phyloP scores from a whole-genome alignment of 495 filamentous ascomycete species.

The Penicillium turbatum region DNA sequence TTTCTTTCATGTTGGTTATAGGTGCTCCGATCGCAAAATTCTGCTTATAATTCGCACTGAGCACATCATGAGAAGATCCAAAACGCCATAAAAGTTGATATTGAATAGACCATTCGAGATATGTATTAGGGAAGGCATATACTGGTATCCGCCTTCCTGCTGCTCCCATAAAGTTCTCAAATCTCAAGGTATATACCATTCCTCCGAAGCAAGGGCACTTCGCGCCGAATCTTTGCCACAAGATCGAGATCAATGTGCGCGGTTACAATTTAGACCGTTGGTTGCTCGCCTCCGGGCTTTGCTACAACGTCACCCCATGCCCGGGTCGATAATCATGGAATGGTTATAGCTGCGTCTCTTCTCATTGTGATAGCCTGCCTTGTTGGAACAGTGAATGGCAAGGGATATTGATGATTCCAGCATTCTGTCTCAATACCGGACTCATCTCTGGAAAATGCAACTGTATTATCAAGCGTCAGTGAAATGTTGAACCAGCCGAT shows the following conservation, averaged over 20 bases:
- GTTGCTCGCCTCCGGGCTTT: conserved; percentile 50
- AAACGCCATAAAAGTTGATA: not conserved
- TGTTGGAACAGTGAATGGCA: conserved; percentile 85
- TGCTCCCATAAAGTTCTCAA: conserved; percentile 17
- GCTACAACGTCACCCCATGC: conserved; percentile 77
- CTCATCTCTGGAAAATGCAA: conserved; percentile 78
- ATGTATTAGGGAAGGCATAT: not conserved
- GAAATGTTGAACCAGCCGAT: not conserved
- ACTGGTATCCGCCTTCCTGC: not conserved
- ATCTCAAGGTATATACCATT: conserved; percentile 62
- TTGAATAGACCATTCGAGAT: not conserved
- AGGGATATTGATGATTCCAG: conserved; percentile 80
- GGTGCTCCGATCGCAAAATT: conserved; percentile 14
- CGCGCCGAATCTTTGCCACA: conserved; percentile 49
- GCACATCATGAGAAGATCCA: not conserved
- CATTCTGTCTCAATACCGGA: conserved; percentile 60
- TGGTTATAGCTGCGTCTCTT: conserved; percentile 81
- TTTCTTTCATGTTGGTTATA: conserved; percentile 28
- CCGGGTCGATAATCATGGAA: conserved; percentile 82
- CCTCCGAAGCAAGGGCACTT: conserved; percentile 61
- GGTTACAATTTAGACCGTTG: conserved; percentile 49
- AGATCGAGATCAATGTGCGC: conserved; percentile 49
- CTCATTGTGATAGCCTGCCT: conserved; percentile 74
- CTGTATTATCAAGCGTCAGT: conserved; percentile 21
- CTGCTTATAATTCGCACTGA: conserved; percentile 5